These are phyloP conservation scores for Eucalyptus tenuipes DNA, from an alignment of 345 rosid genomes.

Conservation along the genomic window DNA sequence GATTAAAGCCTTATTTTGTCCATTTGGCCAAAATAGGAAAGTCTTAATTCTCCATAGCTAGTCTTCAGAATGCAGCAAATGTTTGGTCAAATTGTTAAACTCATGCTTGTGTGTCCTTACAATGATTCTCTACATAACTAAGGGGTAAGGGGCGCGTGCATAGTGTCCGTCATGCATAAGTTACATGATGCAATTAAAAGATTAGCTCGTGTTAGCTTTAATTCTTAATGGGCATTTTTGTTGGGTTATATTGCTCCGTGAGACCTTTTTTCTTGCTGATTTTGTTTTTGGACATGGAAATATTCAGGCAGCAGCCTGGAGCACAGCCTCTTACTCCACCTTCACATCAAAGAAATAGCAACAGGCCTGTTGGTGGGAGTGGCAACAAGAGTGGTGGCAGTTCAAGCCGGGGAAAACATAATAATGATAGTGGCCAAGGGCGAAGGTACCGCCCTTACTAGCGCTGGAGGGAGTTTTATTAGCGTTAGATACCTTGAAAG, in stretches of 20 bases:
- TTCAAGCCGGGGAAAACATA: conserved; percentile 44
- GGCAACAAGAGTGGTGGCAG: conserved; percentile 25
- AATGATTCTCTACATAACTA: background rate
- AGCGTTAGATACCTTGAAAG: background rate
- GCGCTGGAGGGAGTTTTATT: background rate
- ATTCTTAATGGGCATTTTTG: background rate
- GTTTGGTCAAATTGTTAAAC: background rate
- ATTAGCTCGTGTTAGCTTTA: background rate
- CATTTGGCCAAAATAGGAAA: background rate
- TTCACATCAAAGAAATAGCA: conserved; percentile 27
- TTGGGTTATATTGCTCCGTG: background rate
- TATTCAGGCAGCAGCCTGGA: conserved; percentile 78
- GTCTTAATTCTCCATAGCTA: background rate
- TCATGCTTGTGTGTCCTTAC: background rate
- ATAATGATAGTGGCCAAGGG: conserved; percentile 46
- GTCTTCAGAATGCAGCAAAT: background rate
- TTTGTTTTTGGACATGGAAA: background rate
- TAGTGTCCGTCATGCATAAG: background rate
- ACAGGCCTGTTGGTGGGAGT: conserved; percentile 28
- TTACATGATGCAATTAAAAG: background rate
- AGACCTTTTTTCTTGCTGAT: background rate
- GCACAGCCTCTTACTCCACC: conserved; percentile 37
- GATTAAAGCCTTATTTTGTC: background rate
- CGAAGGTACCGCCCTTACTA: conserved; percentile 73
- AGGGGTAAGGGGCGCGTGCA: background rate